Evolutionary conservation across 176 grass and related monocot species (phyloP).

Genomic region (Oryza officinalis): DNA sequence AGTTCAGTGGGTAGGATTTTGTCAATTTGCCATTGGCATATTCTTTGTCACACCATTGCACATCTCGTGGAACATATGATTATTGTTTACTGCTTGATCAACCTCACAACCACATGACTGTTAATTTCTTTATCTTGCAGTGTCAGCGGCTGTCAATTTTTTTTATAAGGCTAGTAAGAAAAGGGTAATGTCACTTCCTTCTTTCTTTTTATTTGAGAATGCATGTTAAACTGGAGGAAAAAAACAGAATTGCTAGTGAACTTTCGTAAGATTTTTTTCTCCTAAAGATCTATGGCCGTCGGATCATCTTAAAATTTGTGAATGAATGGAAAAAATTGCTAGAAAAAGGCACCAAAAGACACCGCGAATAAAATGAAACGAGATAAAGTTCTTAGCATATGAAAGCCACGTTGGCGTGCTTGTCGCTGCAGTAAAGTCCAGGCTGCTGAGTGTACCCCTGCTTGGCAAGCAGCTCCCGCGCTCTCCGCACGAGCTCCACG

Average conservation of each 20-base stretch:
- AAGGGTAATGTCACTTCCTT: background rate
- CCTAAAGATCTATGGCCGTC: too few species aligned
- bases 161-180: background rate
- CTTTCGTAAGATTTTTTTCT: too few species aligned
- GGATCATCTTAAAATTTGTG: too few species aligned
- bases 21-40: background rate
- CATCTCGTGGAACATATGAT: background rate
- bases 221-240: too few species aligned
- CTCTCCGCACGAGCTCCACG: slow-evolving; percentile 57
- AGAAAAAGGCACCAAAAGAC: background rate
- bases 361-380: background rate
- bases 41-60: background rate
- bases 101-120: background rate
- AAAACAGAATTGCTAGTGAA: too few species aligned
- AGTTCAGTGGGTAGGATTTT: background rate
- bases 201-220: background rate
- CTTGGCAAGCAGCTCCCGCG: slow-evolving; percentile 50
- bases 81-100: background rate
- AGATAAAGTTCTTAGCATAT: slow-evolving; percentile 50
- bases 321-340: too few species aligned
- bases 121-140: background rate
- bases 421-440: slow-evolving; percentile 81
- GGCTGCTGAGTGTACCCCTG: slow-evolving; percentile 67
- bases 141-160: too few species aligned
- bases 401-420: slow-evolving; percentile 54